Base-by-base conservation (phyloP, 495 filamentous ascomycete species). In the Podospora sp. region DNA sequence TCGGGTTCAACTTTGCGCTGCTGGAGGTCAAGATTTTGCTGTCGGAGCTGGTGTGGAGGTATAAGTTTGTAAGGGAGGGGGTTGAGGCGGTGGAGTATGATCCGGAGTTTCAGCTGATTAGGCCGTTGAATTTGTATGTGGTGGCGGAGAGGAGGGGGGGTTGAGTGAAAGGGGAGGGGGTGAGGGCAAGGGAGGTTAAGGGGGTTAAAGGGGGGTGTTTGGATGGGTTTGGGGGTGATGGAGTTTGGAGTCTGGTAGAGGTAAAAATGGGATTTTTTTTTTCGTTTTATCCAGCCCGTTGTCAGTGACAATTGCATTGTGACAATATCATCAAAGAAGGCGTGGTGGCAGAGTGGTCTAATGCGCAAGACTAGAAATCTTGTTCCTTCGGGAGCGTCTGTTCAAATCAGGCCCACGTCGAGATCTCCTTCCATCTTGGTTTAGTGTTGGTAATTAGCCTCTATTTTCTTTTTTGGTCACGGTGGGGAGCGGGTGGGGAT, bases 1-100 rank as follows among this genome's bases (percentile, higher is more conserved):
- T 88, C 63, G 85, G 85, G 0, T 88, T 87, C 71, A 88, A 86
- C 71, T 84, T 87, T 70, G 86, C 85, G 0, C 68, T 88, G 22
- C 73, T 77, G 56, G 84, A 88, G 65, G 74, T 86, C 65, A 85
- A 85, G 75, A 74, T 83, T 0, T 75, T 86, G 33, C 58, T 88
- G 58, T 68, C 78, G 0, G 79, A 86, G 73, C 66, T 88, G 36
- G 73, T 88, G 2, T 87, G 81, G 59, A 76, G 83, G 18, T 88
- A 88, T 65, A 65, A 82, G 59, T 88, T 85, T 59, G 68, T 66
- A 0, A 75, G 77, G 6, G 81, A 82, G 18, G 77, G 61, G 14
- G 16, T 51, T 12, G 79, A 76, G 24, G 66, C 76, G 0, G 72
- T 86, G n/a, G 82, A 84, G 60, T 88, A 88, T 69, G 85, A 88